Evolutionary conservation across 2,329 filamentous ascomycete species (phyloP).

Genomic region (Fusarium lyarnte): DNA sequence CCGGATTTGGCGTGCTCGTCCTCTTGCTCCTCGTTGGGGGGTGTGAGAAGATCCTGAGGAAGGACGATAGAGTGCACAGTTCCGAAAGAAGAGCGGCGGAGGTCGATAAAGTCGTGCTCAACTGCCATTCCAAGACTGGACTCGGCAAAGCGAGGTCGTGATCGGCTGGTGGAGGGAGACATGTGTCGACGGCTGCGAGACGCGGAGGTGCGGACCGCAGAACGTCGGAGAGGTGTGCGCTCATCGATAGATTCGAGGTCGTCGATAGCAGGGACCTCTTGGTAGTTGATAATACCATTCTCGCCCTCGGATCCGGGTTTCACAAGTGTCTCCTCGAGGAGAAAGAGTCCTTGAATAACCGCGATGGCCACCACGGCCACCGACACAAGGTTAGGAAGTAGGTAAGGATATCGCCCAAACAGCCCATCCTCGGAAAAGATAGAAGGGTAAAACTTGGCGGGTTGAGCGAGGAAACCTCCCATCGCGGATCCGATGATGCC

Average conservation of each 20-base stretch:
- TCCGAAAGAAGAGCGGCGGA: slow-evolving; percentile 51
- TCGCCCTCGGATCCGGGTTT: background rate
- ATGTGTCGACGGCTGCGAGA: slow-evolving; percentile 24
- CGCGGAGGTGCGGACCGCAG: slow-evolving; percentile 23
- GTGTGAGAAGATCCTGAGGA: slow-evolving; percentile 35
- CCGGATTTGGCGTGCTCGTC: slow-evolving; percentile 1
- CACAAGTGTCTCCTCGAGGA: slow-evolving; percentile 61
- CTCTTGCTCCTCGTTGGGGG: slow-evolving; percentile 19
- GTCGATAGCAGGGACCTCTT: slow-evolving; percentile 25
- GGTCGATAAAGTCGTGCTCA: slow-evolving; percentile 36
- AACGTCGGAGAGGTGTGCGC: slow-evolving; percentile 25
- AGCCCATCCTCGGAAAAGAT: slow-evolving; percentile 58
- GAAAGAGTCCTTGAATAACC: slow-evolving; percentile 70
- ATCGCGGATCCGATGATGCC: slow-evolving; percentile 88
- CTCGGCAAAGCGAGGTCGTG: slow-evolving; percentile 34
- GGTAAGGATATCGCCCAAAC: slow-evolving; percentile 72
- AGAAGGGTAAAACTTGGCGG: slow-evolving; percentile 73
- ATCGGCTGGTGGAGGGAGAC: slow-evolving; percentile 28
- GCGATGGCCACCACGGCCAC: slow-evolving; percentile 72
- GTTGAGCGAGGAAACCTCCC: slow-evolving; percentile 77
- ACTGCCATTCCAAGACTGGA: slow-evolving; percentile 35
- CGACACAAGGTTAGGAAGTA: slow-evolving; percentile 57
- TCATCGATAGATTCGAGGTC: slow-evolving; percentile 38
- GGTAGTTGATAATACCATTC: slow-evolving; percentile 23
- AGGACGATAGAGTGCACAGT: slow-evolving; percentile 54